Evolutionary conservation across 495 filamentous ascomycete genomes (phyloP).

Genomic region (Corynascus novoguineensis): DNA sequence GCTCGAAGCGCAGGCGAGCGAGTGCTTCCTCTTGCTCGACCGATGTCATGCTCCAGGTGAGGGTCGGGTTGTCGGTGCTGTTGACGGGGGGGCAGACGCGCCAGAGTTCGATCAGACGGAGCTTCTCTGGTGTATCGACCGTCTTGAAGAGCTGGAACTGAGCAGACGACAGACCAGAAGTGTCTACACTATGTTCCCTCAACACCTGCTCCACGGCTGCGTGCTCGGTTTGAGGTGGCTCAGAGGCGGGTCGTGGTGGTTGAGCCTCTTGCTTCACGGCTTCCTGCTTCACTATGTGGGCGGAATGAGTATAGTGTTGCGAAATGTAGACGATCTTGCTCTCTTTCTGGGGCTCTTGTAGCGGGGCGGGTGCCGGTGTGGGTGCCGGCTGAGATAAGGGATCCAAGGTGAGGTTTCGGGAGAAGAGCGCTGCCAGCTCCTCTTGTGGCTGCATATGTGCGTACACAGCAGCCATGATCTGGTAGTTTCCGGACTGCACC

Average conservation of each 20-base stretch:
- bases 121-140: slow-evolving; percentile 51
- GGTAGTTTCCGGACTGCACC: slow-evolving; percentile 7
- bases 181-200: slow-evolving; percentile 48
- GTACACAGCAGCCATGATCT: slow-evolving; percentile 34
- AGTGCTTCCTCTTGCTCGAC: slow-evolving; percentile 47
- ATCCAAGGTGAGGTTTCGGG: slow-evolving; percentile 56
- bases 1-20: slow-evolving; percentile 49
- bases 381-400: slow-evolving; percentile 23
- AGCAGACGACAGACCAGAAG: slow-evolving; percentile 46
- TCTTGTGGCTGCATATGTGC: slow-evolving; percentile 52
- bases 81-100: slow-evolving; percentile 49
- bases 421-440: slow-evolving; percentile 63
- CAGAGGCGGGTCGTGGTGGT: slow-evolving; percentile 40
- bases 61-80: slow-evolving; percentile 35
- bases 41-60: slow-evolving; percentile 43
- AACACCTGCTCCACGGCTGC: slow-evolving; percentile 38
- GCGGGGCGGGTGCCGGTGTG: slow-evolving; percentile 27
- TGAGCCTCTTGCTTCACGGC: slow-evolving; percentile 28
- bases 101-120: slow-evolving; percentile 63
- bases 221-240: slow-evolving; percentile 43
- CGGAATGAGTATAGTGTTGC: slow-evolving; percentile 71
- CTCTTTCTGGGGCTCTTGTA: slow-evolving; percentile 26
- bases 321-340: slow-evolving; percentile 56
- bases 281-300: slow-evolving; percentile 45
- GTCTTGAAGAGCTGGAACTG: slow-evolving; percentile 59